Percentiles rank a stretch among this genome's conserved stretches.
Evolutionary conservation across 352 stramenopile species (phyloP).

Genomic region (Elongisporangium undulatum): DNA sequence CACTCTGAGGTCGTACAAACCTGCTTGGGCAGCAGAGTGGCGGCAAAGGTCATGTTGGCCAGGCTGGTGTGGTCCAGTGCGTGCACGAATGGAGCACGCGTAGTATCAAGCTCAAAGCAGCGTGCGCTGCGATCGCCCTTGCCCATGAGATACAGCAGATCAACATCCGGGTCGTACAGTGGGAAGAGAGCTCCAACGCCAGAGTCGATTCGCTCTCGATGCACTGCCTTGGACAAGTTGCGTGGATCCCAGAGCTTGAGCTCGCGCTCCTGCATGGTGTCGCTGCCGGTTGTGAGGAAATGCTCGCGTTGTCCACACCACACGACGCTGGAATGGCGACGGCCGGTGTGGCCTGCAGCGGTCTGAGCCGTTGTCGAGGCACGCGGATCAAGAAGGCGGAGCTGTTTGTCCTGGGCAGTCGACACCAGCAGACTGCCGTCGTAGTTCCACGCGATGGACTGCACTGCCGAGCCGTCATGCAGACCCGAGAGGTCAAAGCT

Average conservation of each 20-base stretch:
- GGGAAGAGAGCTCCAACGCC: conserved; percentile 61
- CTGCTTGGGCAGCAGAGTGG: conserved; percentile 47
- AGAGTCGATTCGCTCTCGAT: conserved; percentile 61
- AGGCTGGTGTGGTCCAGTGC: conserved; percentile 50
- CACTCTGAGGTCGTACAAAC: conserved; percentile 42
- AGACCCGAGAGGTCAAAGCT: conserved; percentile 5
- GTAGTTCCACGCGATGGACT: conserved; percentile 58
- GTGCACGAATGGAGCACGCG: conserved; percentile 27
- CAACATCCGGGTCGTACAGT: conserved; percentile 61
- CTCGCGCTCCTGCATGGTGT: conserved; percentile 65
- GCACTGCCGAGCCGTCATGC: conserved; percentile 12
- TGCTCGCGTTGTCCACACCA: conserved; percentile 54
- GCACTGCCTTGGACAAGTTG: conserved; percentile 38
- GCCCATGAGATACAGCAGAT: conserved; percentile 66
- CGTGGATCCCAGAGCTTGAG: conserved; percentile 76
- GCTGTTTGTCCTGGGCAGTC: conserved; percentile 34
- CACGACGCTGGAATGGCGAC: conserved; percentile 37
- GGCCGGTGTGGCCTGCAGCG: conserved; percentile 39
- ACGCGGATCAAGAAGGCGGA: conserved; percentile 59
- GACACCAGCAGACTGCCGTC: conserved; percentile 51
- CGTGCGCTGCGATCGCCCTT: conserved; percentile 65
- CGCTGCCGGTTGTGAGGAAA: conserved; percentile 58
- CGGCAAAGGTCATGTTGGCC: conserved; percentile 49
- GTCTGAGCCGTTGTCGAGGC: conserved; percentile 1
- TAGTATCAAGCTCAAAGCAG: conserved; percentile 54